Conservation (phyloP, 495 filamentous ascomycete species). For the Penicillium tannophilum region DNA sequence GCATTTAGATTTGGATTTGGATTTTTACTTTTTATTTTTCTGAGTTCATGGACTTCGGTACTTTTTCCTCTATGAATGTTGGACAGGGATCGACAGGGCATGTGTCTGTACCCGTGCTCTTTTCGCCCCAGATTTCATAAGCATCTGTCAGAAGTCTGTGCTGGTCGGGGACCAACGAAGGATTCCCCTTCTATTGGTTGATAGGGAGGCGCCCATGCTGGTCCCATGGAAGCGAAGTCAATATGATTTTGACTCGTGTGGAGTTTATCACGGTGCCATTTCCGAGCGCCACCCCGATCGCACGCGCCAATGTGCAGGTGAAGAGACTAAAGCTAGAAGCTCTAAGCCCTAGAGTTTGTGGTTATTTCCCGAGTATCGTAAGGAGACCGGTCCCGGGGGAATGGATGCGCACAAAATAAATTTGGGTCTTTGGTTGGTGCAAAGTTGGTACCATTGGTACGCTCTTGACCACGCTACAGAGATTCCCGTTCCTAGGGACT, state of each 20-base stretch:
- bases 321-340: neutral
- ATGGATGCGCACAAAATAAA: neutral
- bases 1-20: neutral
- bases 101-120: neutral
- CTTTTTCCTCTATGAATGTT: neutral
- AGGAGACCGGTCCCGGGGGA: neutral
- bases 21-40: neutral
- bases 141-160: conserved; percentile 11
- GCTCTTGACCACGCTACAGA: neutral
- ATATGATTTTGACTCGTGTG: conserved; percentile 10
- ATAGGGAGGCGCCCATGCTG: conserved; percentile 1
- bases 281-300: conserved; percentile 21
- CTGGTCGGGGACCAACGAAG: neutral
- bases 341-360: neutral
- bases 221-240: conserved; percentile 11
- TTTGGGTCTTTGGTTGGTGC: neutral
- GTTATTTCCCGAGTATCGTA: neutral
- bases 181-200: conserved; percentile 3
- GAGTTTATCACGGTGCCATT: conserved; percentile 17
- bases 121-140: neutral
- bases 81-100: conserved; percentile 15
- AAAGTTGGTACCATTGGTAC: neutral
- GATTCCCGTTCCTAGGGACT: neutral
- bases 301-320: conserved; percentile 10
- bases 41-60: neutral